A percentile compares a stretch with the other conserved stretches of the same genome.
Evolutionary conservation across 73 alveolate species (phyloP).

Genomic region (Tetrahymena borealis): DNA sequence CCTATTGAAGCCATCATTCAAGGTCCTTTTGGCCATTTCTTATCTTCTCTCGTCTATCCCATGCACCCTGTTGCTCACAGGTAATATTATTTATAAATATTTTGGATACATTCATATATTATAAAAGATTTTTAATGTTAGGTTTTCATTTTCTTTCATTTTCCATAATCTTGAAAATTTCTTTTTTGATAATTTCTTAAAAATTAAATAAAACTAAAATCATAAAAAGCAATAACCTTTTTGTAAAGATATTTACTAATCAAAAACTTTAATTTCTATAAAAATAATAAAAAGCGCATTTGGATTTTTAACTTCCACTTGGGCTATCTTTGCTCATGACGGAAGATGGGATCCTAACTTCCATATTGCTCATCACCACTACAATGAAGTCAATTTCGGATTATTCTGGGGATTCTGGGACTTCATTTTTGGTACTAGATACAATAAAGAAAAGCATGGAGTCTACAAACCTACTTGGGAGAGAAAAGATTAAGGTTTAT

Average conservation of each 20-base stretch:
- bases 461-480: not conserved
- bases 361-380: slow-evolving; percentile 37
- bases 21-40: slow-evolving; percentile 45
- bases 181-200: too few relatives aligned
- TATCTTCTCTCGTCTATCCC: slow-evolving; percentile 29
- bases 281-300: not conserved
- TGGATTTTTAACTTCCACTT: slow-evolving; percentile 34
- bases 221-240: too few relatives aligned
- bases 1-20: slow-evolving; percentile 36
- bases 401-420: slow-evolving; percentile 42
- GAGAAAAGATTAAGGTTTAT: not conserved
- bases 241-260: not conserved
- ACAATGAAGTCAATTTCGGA: slow-evolving; percentile 30
- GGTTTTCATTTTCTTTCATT: too few relatives aligned
- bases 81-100: not conserved
- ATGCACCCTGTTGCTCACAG: slow-evolving; percentile 42
- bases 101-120: too few relatives aligned
- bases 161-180: not conserved
- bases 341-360: slow-evolving; percentile 48
- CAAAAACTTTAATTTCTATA: not conserved
- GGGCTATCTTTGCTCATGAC: slow-evolving; percentile 39
- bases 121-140: too few relatives aligned
- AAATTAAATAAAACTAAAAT: too few relatives aligned
- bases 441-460: not conserved
- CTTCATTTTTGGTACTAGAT: slow-evolving; percentile 16